Evolutionary conservation across 306 rosid genomes (phyloP).

Genomic region (Cajanus cajan): DNA sequence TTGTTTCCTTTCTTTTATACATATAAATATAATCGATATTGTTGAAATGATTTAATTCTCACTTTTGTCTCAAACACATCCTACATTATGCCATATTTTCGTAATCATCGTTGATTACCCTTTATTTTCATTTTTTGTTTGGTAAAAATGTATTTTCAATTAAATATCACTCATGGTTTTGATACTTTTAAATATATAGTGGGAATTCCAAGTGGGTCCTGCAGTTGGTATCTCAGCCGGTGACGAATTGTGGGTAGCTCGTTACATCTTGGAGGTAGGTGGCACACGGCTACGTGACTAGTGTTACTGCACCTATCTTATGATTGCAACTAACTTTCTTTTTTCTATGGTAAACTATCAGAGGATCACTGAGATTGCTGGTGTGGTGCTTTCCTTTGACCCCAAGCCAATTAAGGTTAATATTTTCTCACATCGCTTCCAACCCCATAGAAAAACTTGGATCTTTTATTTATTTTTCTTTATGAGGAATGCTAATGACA

Average conservation of each 20-base stretch:
- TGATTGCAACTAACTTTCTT: not conserved
- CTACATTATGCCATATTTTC: no score
- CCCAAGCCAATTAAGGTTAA: conserved; percentile 90
- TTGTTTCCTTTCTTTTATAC: no score
- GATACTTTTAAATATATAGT: conserved; percentile 38
- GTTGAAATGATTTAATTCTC: no score
- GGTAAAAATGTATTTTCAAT: not conserved
- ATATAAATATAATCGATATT: no score
- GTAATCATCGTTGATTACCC: not conserved
- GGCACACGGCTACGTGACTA: not conserved
- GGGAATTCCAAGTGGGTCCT: conserved; percentile 99
- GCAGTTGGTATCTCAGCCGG: conserved; percentile 83
- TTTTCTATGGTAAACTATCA: conserved; percentile 38
- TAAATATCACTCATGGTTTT: not conserved
- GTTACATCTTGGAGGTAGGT: conserved; percentile 99
- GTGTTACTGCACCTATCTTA: not conserved
- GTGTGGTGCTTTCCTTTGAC: conserved; percentile 76
- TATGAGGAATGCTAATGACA: no score
- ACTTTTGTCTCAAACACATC: no score
- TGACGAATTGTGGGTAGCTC: conserved; percentile 90
- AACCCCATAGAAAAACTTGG: not conserved
- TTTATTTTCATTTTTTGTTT: not conserved
- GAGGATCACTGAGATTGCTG: conserved; percentile 94
- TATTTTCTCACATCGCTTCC: not conserved
- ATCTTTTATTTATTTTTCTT: not conserved